phyloP scores from a whole-genome alignment of 768 basidiomycete species.

The Lentinus brumalis region DNA sequence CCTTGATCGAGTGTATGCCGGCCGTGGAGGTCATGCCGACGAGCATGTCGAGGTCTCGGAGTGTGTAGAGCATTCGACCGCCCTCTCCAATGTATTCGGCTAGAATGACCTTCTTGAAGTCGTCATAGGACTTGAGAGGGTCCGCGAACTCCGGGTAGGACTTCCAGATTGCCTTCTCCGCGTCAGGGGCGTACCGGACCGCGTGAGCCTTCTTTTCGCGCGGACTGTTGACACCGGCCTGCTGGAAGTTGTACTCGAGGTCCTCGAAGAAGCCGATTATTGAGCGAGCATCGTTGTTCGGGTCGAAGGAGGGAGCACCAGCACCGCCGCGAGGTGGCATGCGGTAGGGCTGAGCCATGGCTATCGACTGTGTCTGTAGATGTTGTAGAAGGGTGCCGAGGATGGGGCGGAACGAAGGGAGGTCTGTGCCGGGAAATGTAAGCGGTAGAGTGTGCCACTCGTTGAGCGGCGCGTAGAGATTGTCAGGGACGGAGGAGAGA shows the following conservation, averaged over 20 bases:
- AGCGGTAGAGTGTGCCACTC: neutral
- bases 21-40: slow-evolving; percentile 20
- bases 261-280: slow-evolving; percentile 19
- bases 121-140: slow-evolving; percentile 15
- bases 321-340: slow-evolving; percentile 9
- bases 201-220: slow-evolving; percentile 1
- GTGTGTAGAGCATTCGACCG: slow-evolving; percentile 19
- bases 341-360: slow-evolving; percentile 4
- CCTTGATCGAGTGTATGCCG: neutral
- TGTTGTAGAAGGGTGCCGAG: neutral
- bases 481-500: neutral
- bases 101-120: slow-evolving; percentile 27
- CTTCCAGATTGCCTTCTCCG: slow-evolving; percentile 5
- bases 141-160: neutral
- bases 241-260: slow-evolving; percentile 2
- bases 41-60: slow-evolving; percentile 26
- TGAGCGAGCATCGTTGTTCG: neutral
- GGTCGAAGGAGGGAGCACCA: slow-evolving; percentile 12
- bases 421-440: neutral
- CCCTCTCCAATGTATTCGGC: slow-evolving; percentile 27
- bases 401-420: neutral
- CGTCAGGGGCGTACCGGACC: slow-evolving; percentile 7
- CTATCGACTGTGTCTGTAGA: neutral
- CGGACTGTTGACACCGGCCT: neutral
- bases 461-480: neutral